Evolutionary conservation across 1,139 yeast species (phyloP).

Genomic region (Magnusiomyces suaveolens): DNA sequence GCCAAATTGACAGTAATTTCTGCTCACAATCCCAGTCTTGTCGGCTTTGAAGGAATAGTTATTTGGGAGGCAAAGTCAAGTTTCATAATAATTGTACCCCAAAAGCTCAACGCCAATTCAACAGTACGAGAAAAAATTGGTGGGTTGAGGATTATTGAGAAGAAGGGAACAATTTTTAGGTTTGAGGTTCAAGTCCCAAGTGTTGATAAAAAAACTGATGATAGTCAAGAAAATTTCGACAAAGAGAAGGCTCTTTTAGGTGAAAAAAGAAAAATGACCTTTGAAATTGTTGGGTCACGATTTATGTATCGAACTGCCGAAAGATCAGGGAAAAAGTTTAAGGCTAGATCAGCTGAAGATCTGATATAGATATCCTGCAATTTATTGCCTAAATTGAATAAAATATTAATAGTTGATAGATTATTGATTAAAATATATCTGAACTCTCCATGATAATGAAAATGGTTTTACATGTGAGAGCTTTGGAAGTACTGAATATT

Average conservation of each 20-base stretch:
- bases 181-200: conserved; percentile 38
- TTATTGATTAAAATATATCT: too few species aligned
- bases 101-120: background rate
- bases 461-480: too few species aligned
- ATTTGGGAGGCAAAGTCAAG: conserved; percentile 78
- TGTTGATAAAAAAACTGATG: background rate
- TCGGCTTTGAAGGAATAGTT: conserved; percentile 69
- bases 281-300: conserved; percentile 71
- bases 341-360: conserved; percentile 63
- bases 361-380: conserved; percentile 22
- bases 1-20: conserved; percentile 52
- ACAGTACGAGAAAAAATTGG: conserved; percentile 8
- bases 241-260: background rate
- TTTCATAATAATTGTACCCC: conserved; percentile 32
- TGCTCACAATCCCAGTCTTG: conserved; percentile 47
- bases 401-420: too few species aligned
- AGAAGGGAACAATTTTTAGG: conserved; percentile 50
- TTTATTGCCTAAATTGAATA: too few species aligned
- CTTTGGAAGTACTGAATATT: too few species aligned
- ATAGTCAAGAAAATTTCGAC: too few species aligned
- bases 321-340: conserved; percentile 78
- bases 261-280: conserved; percentile 26
- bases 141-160: conserved; percentile 35
- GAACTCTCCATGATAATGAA: too few species aligned
- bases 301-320: conserved; percentile 70